Conservation (phyloP, 805 yeast species). For the Ogataea saltuana region DNA sequence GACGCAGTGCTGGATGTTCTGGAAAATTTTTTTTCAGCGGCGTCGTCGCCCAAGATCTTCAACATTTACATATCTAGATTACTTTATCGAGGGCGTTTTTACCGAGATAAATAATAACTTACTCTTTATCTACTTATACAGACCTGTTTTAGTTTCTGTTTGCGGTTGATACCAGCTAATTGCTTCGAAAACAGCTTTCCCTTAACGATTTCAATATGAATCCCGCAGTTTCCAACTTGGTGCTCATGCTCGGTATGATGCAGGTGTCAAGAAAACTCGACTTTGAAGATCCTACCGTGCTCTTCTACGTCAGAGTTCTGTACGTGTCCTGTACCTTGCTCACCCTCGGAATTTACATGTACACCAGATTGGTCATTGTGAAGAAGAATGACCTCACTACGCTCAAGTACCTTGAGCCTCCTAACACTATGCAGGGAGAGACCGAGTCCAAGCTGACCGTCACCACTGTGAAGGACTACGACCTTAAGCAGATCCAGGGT, state of each 20-base stretch:
- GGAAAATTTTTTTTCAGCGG: constrained; percentile 8
- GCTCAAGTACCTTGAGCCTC: constrained; percentile 85
- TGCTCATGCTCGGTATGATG: constrained; percentile 94
- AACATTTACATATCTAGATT: constrained; percentile 4
- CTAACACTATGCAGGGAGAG: constrained; percentile 76
- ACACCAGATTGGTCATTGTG: constrained; percentile 59
- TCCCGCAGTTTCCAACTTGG: constrained; percentile 84
- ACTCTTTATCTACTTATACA: not conserved
- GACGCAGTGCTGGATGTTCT: not conserved
- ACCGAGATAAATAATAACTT: not conserved
- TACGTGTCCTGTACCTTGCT: constrained; percentile 67
- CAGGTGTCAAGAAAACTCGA: constrained; percentile 87
- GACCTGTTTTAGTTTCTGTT: not conserved
- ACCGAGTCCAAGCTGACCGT: constrained; percentile 73
- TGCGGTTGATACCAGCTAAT: no score
- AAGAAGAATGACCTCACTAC: constrained; percentile 89
- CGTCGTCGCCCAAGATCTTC: constrained; percentile 7
- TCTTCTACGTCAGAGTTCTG: constrained; percentile 72
- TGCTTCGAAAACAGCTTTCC: no score
- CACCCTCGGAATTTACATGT: constrained; percentile 66
- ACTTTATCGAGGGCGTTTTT: constrained; percentile 6
- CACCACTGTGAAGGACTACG: constrained; percentile 94
- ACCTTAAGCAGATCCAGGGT: constrained; percentile 77
- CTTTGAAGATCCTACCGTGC: constrained; percentile 76
- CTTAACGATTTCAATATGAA: constrained; percentile 56